These are phyloP conservation scores for Rhizopogon vulgaris DNA, from an alignment of 768 basidiomycete genomes.

Conservation along the genomic window DNA sequence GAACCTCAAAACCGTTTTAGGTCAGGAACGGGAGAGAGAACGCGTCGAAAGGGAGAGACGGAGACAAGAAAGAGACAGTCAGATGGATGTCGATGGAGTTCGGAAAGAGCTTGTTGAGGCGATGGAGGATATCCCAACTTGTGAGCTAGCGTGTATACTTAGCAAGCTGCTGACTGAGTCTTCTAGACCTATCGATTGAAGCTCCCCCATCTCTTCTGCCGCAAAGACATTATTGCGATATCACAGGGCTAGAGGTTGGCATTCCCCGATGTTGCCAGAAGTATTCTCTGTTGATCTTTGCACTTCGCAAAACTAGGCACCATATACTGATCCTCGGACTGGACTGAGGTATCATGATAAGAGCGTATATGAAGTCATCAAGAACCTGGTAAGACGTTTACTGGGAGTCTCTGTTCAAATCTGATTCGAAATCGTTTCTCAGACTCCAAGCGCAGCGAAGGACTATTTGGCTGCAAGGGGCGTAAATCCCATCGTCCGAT, in stretches of 20 bases:
- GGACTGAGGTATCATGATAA: slow-evolving; percentile 80
- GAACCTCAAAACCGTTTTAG: slow-evolving; percentile 73
- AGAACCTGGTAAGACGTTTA: slow-evolving; percentile 50
- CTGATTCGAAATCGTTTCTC: neutral
- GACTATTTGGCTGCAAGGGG: slow-evolving; percentile 63
- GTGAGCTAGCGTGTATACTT: slow-evolving; percentile 33
- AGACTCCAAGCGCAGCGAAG: slow-evolving; percentile 69
- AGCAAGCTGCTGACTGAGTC: neutral
- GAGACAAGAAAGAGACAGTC: slow-evolving; percentile 37
- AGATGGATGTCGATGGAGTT: slow-evolving; percentile 50
- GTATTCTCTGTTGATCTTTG: neutral
- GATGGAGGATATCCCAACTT: slow-evolving; percentile 62
- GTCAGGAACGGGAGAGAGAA: slow-evolving; percentile 75
- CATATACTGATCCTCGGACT: slow-evolving; percentile 79
- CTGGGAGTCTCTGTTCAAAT: neutral
- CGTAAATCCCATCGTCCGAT: slow-evolving; percentile 45
- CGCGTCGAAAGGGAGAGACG: slow-evolving; percentile 57
- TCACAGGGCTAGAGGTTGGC: slow-evolving; percentile 73
- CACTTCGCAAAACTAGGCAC: slow-evolving; percentile 41
- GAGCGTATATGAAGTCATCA: slow-evolving; percentile 79
- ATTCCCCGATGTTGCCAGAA: neutral
- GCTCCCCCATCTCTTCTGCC: slow-evolving; percentile 80
- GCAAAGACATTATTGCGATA: slow-evolving; percentile 75
- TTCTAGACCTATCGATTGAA: slow-evolving; percentile 70
- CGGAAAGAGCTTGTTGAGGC: slow-evolving; percentile 22